These are phyloP conservation scores for Biscutella auriculata DNA, from an alignment of 441 rosid genomes.

Conservation along the genomic window DNA sequence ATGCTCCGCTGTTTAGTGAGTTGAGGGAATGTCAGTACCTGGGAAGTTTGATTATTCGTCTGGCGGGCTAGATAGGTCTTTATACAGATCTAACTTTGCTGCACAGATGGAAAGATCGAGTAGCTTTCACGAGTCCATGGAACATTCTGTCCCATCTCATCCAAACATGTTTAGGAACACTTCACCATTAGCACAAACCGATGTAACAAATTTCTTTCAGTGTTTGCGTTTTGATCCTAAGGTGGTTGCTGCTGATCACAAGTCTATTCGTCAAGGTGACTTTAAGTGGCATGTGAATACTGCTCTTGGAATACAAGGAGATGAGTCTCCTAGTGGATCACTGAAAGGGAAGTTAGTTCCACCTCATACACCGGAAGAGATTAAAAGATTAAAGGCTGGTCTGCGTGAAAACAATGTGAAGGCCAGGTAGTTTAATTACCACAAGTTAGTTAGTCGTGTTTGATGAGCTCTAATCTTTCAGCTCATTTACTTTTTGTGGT, in stretches of 20 bases:
- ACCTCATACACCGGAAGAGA: conserved; percentile 59
- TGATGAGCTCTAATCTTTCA: conserved; percentile 10
- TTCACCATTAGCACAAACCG: conserved; percentile 46
- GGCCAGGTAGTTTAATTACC: conserved; percentile 58
- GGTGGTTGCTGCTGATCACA: conserved; percentile 62
- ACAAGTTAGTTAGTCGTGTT: conserved; percentile 3
- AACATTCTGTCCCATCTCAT: conserved; percentile 50
- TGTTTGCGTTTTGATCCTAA: conserved; percentile 67
- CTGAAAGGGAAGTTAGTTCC: conserved; percentile 47
- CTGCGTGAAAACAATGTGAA: conserved; percentile 55
- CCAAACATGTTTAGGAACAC: conserved; percentile 59
- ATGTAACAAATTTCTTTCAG: conserved; percentile 63
- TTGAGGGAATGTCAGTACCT: conserved; percentile 71
- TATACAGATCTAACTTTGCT: conserved; percentile 68
- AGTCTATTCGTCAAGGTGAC: conserved; percentile 66
- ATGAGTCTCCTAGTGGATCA: conserved; percentile 50
- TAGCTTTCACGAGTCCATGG: conserved; percentile 77
- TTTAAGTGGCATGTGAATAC: conserved; percentile 46
- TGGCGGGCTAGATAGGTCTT: conserved; percentile 67
- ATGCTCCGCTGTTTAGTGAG: conserved; percentile 44
- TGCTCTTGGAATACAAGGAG: conserved; percentile 69
- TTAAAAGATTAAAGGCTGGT: conserved; percentile 55
- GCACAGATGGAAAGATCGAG: conserved; percentile 74
- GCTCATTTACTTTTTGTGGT: conserved; percentile 29
- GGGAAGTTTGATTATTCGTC: conserved; percentile 79